Conservation (phyloP, 2,329 filamentous ascomycete genomes). For the Beauveria sp. region DNA sequence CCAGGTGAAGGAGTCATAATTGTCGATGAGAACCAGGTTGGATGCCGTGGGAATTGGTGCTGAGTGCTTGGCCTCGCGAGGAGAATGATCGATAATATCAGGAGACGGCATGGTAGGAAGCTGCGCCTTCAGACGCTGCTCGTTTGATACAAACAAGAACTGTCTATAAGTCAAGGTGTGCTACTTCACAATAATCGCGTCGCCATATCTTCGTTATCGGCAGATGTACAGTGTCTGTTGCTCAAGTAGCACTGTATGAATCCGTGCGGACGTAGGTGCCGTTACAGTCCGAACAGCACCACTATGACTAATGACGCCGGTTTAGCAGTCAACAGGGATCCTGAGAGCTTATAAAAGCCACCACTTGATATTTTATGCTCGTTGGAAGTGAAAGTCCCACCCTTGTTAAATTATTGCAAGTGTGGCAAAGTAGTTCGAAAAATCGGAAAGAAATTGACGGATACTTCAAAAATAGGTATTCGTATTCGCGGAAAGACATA, state of each 20-base stretch:
- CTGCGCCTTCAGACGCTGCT: neutral
- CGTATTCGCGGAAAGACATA: too few species aligned
- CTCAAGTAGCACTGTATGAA: neutral
- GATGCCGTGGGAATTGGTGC: constrained; percentile 69
- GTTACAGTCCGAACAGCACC: neutral
- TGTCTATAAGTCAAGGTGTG: neutral
- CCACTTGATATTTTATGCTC: too few species aligned
- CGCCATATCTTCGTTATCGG: neutral
- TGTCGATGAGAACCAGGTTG: constrained; percentile 93
- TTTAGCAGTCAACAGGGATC: neutral
- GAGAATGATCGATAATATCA: constrained; percentile 69
- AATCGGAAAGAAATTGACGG: too few species aligned
- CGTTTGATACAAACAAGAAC: neutral
- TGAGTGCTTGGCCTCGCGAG: constrained; percentile 70
- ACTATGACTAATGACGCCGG: constrained; percentile 3
- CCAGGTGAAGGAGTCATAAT: constrained; percentile 99
- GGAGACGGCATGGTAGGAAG: constrained; percentile 40
- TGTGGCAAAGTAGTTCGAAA: too few species aligned
- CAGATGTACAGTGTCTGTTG: neutral
- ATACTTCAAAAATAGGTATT: too few species aligned
- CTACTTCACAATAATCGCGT: neutral
- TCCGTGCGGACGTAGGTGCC: neutral
- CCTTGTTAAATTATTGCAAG: too few species aligned
- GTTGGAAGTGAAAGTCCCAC: too few species aligned
- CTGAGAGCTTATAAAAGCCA: neutral